A percentile compares a stretch with the other conserved stretches of the same genome.
Conservation (phyloP, 2,329 filamentous ascomycete species). For the Aspergillus novofumigatus region DNA sequence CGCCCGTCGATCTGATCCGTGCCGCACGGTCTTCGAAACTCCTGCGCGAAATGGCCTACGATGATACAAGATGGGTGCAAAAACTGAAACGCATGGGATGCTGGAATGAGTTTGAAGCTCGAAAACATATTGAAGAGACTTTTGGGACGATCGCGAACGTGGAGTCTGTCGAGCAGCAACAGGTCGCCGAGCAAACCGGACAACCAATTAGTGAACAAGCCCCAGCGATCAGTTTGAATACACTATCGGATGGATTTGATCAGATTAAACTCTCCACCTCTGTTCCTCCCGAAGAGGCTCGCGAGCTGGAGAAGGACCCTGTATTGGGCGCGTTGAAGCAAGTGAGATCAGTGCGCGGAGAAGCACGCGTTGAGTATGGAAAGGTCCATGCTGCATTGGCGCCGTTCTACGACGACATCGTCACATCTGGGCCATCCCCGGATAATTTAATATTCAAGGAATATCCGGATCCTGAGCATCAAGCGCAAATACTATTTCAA, state of each 20-base stretch:
- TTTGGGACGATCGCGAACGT: slow-evolving; percentile 31
- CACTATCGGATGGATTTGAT: slow-evolving; percentile 70
- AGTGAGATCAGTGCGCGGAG: slow-evolving; percentile 74
- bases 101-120: slow-evolving; percentile 87
- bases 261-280: slow-evolving; percentile 58
- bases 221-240: slow-evolving; percentile 22
- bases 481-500: slow-evolving; percentile 84
- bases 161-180: slow-evolving; percentile 25
- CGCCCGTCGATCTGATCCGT: slow-evolving; percentile 76
- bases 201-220: slow-evolving; percentile 11
- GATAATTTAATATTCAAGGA: slow-evolving; percentile 82
- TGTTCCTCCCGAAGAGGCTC: slow-evolving; percentile 22
- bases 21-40: slow-evolving; percentile 80
- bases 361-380: slow-evolving; percentile 84
- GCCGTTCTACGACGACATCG: slow-evolving; percentile 84
- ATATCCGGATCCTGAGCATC: slow-evolving; percentile 82
- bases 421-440: slow-evolving; percentile 62
- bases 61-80: slow-evolving; percentile 92
- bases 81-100: slow-evolving; percentile 80
- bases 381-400: slow-evolving; percentile 84
- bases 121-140: slow-evolving; percentile 72
- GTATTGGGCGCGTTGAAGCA: slow-evolving; percentile 66
- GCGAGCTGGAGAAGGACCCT: slow-evolving; percentile 54
- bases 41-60: slow-evolving; percentile 97
- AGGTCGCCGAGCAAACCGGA: slow-evolving; percentile 15